Evolutionary conservation across 2,329 filamentous ascomycete genomes (phyloP).

Genomic region (Verruconis gallopava): DNA sequence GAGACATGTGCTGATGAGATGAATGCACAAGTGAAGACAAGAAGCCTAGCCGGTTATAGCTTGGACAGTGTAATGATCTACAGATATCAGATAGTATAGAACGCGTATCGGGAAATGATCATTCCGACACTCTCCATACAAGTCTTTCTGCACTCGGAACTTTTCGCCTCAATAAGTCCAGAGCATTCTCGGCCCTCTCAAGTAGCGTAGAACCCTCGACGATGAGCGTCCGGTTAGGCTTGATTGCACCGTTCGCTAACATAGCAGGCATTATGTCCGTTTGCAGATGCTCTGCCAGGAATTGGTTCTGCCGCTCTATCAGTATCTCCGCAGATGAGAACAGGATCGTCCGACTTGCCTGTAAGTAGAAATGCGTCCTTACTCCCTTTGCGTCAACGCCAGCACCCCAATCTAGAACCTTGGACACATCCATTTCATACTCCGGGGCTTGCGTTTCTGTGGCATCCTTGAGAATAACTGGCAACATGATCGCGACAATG

Average conservation of each 20-base stretch:
- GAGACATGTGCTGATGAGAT: no score
- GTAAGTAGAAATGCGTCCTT: constrained; percentile 40
- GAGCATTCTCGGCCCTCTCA: constrained; percentile 29
- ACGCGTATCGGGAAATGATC: no score
- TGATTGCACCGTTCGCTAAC: constrained; percentile 26
- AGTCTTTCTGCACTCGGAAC: constrained; percentile 33
- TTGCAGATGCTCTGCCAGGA: constrained; percentile 42
- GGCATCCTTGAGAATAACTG: constrained; percentile 44
- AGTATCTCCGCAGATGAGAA: not conserved
- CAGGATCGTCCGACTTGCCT: constrained; percentile 29
- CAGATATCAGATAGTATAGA: no score
- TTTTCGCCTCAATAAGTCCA: constrained; percentile 31
- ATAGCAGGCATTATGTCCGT: constrained; percentile 41
- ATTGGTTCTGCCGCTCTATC: constrained; percentile 33
- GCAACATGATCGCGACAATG: constrained; percentile 46
- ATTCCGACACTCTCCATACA: constrained; percentile 25
- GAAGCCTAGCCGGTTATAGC: no score
- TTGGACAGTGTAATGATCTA: no score
- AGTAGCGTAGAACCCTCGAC: constrained; percentile 31
- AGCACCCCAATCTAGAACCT: constrained; percentile 34
- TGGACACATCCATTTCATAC: constrained; percentile 41
- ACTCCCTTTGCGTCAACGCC: constrained; percentile 42
- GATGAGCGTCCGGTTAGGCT: constrained; percentile 28
- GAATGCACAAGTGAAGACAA: no score
- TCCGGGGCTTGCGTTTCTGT: constrained; percentile 34